Evolutionary conservation across 2,329 filamentous ascomycete species (phyloP).

Genomic region (Lasiodiplodia sp.): DNA sequence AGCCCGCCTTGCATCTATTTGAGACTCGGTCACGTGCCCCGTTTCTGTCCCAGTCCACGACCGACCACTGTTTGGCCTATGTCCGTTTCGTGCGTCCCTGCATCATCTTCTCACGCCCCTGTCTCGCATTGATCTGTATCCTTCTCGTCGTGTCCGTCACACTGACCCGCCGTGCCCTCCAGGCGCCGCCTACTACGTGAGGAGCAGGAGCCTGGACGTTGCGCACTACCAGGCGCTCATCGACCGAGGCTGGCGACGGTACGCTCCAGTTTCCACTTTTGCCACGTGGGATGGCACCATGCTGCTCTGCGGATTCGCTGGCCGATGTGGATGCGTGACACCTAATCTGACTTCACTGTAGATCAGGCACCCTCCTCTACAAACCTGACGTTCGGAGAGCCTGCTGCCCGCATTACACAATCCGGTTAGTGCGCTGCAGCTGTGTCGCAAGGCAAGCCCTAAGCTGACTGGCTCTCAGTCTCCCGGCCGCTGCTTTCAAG

Average conservation of each 20-base stretch:
- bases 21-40: conserved; percentile 22
- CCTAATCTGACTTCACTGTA: conserved; percentile 32
- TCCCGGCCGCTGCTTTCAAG: conserved; percentile 71
- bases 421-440: conserved; percentile 54
- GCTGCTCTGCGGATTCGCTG: conserved; percentile 15
- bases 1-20: conserved; percentile 1
- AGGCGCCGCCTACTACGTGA: conserved; percentile 79
- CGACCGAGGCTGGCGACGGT: conserved; percentile 80
- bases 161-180: conserved; percentile 31
- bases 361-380: conserved; percentile 71
- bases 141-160: neutral
- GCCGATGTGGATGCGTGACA: neutral
- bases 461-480: conserved; percentile 47
- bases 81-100: conserved; percentile 3
- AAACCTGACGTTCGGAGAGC: conserved; percentile 78
- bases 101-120: neutral
- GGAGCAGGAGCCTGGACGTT: conserved; percentile 66
- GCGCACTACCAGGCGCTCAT: conserved; percentile 75
- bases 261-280: conserved; percentile 45
- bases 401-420: conserved; percentile 92
- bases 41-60: conserved; percentile 7
- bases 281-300: conserved; percentile 25
- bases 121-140: neutral
- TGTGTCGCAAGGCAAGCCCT: conserved; percentile 7
- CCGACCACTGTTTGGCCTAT: conserved; percentile 1